A percentile compares a stretch with the other conserved stretches of the same genome.
phyloP scores from a whole-genome alignment of 495 filamentous ascomycete genomes.

The Hypoxylon perforatum region DNA sequence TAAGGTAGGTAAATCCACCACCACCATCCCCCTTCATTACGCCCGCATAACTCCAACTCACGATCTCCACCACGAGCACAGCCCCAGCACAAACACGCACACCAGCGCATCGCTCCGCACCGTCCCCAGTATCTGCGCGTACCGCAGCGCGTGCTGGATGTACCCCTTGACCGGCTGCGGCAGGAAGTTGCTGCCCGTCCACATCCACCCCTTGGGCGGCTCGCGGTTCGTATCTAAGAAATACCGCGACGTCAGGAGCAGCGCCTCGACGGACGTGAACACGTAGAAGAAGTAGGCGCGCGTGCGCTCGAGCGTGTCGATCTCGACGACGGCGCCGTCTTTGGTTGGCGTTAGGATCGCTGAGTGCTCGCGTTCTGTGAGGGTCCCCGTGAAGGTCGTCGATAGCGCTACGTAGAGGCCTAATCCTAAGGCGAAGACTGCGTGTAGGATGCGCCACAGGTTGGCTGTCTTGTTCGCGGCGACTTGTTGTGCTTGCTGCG shows the following conservation, averaged over 20 bases:
- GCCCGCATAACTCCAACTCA: constrained; percentile 12
- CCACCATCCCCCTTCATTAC: background rate
- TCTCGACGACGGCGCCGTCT: constrained; percentile 39
- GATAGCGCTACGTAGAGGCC: constrained; percentile 75
- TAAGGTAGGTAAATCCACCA: background rate
- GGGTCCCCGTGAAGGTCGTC: constrained; percentile 72
- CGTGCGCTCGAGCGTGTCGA: constrained; percentile 34
- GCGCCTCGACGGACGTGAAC: constrained; percentile 83
- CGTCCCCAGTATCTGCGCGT: constrained; percentile 73
- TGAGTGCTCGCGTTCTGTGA: constrained; percentile 51
- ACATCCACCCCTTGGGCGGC: constrained; percentile 63
- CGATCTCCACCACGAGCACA: constrained; percentile 71
- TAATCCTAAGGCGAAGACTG: constrained; percentile 74
- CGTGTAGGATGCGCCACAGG: constrained; percentile 82
- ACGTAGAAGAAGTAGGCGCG: constrained; percentile 69
- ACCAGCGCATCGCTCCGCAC: constrained; percentile 73
- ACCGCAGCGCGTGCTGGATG: constrained; percentile 69
- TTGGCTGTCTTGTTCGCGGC: constrained; percentile 58
- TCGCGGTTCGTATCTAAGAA: constrained; percentile 67
- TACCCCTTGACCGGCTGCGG: constrained; percentile 67
- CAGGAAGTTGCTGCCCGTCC: constrained; percentile 68
- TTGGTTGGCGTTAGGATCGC: constrained; percentile 25
- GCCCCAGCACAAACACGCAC: constrained; percentile 81
- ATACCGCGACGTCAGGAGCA: constrained; percentile 74
- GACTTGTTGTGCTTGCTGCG: constrained; percentile 45